phyloP scores from a whole-genome alignment of 1,284 basidiomycete genomes.

The Pseudozyma thailandica region DNA sequence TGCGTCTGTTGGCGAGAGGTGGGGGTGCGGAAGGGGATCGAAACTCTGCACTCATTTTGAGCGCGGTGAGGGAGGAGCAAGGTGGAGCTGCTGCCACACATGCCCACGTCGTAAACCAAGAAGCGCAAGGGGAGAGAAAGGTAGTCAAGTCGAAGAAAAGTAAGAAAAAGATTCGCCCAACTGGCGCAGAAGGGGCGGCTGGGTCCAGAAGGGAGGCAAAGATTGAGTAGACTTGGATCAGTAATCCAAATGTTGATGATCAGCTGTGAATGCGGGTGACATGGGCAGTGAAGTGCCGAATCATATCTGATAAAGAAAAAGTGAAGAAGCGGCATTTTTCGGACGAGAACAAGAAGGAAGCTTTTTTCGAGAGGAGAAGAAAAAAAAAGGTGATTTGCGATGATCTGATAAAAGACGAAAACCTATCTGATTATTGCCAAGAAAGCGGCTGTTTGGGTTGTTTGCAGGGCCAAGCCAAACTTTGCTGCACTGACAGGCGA shows the following conservation, averaged over 20 bases:
- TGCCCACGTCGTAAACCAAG: too few relatives aligned
- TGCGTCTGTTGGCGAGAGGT: conserved; percentile 48
- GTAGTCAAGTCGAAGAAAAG: conserved; percentile 3
- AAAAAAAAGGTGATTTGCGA: too few relatives aligned
- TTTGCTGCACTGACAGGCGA: background rate
- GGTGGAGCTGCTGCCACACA: background rate
- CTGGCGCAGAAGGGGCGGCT: background rate
- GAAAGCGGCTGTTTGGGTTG: background rate
- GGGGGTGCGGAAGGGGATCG: conserved; percentile 15
- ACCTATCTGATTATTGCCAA: background rate
- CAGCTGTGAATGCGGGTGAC: background rate
- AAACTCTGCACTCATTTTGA: background rate
- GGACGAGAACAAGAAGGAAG: background rate
- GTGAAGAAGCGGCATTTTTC: too few relatives aligned
- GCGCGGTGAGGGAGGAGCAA: background rate
- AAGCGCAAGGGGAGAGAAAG: background rate
- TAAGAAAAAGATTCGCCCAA: conserved; percentile 8
- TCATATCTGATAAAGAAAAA: too few relatives aligned
- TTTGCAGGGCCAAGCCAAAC: conserved; percentile 1
- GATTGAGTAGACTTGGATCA: conserved; percentile 4
- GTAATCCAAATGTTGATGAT: too few relatives aligned
- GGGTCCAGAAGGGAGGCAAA: conserved; percentile 8
- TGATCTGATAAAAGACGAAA: conserved; percentile 18
- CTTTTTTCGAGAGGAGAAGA: conserved; percentile 1
- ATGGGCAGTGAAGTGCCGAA: background rate